Evolutionary conservation across 495 filamentous ascomycete species (phyloP).

Genomic region (Venustampulla echinocandica): DNA sequence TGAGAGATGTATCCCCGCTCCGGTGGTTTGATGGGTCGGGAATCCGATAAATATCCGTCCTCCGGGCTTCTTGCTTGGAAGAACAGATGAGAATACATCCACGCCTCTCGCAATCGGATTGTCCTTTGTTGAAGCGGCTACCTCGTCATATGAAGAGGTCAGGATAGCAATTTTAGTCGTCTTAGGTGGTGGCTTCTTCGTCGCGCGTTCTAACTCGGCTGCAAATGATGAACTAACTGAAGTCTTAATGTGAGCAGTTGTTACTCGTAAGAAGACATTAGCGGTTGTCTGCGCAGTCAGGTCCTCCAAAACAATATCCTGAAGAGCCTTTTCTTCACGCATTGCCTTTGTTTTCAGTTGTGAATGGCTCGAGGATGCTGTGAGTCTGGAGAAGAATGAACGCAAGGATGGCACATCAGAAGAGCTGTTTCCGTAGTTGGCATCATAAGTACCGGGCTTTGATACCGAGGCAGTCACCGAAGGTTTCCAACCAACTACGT

Average conservation of each 20-base stretch:
- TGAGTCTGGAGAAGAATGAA: conserved; percentile 71
- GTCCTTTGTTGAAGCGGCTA: conserved; percentile 25
- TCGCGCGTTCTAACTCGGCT: conserved; percentile 86
- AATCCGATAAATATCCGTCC: conserved; percentile 96
- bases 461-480: conserved; percentile 33
- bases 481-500: conserved; percentile 72
- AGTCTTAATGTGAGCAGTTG: conserved; percentile 71
- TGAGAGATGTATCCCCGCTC: conserved; percentile 91
- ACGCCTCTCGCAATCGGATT: conserved; percentile 30
- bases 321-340: conserved; percentile 43
- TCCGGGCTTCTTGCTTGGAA: conserved; percentile 68
- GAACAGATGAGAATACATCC: conserved; percentile 81
- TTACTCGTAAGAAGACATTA: conserved; percentile 79
- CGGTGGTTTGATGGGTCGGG: conserved; percentile 93
- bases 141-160: conserved; percentile 82
- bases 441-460: conserved; percentile 17
- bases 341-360: conserved; percentile 35
- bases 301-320: conserved; percentile 55
- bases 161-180: conserved; percentile 74
- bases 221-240: conserved; percentile 58
- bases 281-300: conserved; percentile 56
- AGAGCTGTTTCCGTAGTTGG: conserved; percentile 14
- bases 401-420: conserved; percentile 52
- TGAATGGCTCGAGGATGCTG: conserved; percentile 35
- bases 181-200: conserved; percentile 92